Percentiles rank a stretch among this genome's conserved stretches.
Evolutionary conservation across 1,139 yeast species (phyloP).

Genomic region (Chernovozyma aurita): DNA sequence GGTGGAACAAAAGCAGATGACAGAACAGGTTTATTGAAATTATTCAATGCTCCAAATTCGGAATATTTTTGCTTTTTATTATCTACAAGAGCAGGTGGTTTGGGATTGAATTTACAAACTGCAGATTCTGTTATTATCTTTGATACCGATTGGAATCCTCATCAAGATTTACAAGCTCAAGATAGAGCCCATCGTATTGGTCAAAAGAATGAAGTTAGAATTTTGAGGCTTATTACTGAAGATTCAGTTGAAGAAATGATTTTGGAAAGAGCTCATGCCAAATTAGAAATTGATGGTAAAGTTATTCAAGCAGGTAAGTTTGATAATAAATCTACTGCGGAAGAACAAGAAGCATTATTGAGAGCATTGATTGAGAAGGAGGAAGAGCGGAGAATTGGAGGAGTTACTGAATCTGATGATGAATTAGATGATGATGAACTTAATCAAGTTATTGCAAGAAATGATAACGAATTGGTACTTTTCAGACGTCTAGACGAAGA

Average conservation of each 20-base stretch:
- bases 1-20: slow-evolving; percentile 84
- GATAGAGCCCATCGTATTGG: slow-evolving; percentile 92
- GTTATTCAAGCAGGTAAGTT: slow-evolving; percentile 88
- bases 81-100: slow-evolving; percentile 88
- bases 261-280: slow-evolving; percentile 76
- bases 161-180: slow-evolving; percentile 88
- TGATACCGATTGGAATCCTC: slow-evolving; percentile 92
- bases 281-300: slow-evolving; percentile 81
- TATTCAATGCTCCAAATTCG: slow-evolving; percentile 68
- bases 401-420: slow-evolving; percentile 42
- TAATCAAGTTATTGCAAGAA: slow-evolving; percentile 69
- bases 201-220: slow-evolving; percentile 81
- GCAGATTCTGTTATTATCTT: slow-evolving; percentile 87
- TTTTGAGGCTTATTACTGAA: slow-evolving; percentile 72
- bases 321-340: slow-evolving; percentile 76
- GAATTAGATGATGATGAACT: slow-evolving; percentile 68
- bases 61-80: slow-evolving; percentile 74
- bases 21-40: slow-evolving; percentile 63
- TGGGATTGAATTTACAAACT: slow-evolving; percentile 79
- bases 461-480: slow-evolving; percentile 50
- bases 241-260: slow-evolving; percentile 84
- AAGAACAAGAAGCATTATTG: slow-evolving; percentile 75
- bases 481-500: slow-evolving; percentile 59
- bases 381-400: slow-evolving; percentile 49
- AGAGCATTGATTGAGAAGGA: slow-evolving; percentile 69